A percentile compares a stretch with the other conserved stretches of the same genome.
Evolutionary conservation across 345 rosid genomes (phyloP).

Genomic region (Linum tenue): DNA sequence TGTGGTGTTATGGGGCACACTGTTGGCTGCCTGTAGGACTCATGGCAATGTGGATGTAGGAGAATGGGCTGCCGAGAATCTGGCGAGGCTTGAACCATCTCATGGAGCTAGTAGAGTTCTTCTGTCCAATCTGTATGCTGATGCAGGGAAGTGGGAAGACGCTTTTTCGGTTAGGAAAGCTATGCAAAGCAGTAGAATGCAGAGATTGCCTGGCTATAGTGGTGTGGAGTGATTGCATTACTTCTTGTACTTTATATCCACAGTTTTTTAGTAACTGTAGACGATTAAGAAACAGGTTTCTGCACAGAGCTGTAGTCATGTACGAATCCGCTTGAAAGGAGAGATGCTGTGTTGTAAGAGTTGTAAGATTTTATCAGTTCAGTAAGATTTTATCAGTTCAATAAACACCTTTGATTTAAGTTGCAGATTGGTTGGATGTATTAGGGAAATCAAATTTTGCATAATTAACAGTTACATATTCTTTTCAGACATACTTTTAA

Average conservation of each 20-base stretch:
- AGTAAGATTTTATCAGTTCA: too few relatives aligned
- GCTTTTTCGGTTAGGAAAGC: constrained; percentile 42
- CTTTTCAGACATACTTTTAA: too few relatives aligned
- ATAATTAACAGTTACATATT: too few relatives aligned
- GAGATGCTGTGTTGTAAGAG: background rate
- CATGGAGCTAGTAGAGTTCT: constrained; percentile 57
- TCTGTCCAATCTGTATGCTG: constrained; percentile 70
- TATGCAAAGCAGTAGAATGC: constrained; percentile 40
- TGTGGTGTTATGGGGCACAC: constrained; percentile 64
- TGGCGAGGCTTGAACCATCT: constrained; percentile 51
- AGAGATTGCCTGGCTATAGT: constrained; percentile 51
- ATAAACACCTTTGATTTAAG: background rate
- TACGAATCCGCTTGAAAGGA: background rate
- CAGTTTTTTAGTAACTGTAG: background rate
- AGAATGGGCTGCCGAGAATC: constrained; percentile 48
- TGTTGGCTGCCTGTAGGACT: constrained; percentile 54
- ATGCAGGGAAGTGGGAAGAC: constrained; percentile 78
- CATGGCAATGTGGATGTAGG: constrained; percentile 55
- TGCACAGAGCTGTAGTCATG: too few relatives aligned
- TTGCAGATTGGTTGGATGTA: too few relatives aligned
- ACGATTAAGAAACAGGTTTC: too few relatives aligned
- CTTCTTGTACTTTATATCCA: too few relatives aligned
- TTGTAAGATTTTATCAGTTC: too few relatives aligned
- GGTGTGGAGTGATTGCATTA: constrained; percentile 18
- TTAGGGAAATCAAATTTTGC: too few relatives aligned